A percentile compares a stretch with the other conserved stretches of the same genome.
phyloP scores from a whole-genome alignment of 2,329 filamentous ascomycete species.

The Ophiocordyceps camponoti-leonardi region DNA sequence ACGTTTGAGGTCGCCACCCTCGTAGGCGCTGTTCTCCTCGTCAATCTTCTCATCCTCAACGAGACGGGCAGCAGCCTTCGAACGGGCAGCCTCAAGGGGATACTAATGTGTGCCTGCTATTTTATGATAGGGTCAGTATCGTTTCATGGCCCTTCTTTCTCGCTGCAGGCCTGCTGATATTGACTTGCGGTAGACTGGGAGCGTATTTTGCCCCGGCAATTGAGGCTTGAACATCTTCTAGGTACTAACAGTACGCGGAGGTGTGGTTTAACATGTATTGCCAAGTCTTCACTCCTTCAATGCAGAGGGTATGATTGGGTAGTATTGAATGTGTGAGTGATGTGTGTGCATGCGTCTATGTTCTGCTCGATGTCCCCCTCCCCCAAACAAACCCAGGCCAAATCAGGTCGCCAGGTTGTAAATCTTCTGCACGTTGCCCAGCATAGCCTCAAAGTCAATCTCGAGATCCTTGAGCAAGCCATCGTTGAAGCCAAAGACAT shows the following conservation, averaged over 20 bases:
- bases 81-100: constrained; percentile 32
- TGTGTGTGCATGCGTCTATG: neutral
- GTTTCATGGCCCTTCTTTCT: neutral
- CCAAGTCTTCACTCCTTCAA: too few species aligned
- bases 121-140: constrained; percentile 26
- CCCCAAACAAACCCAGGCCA: neutral
- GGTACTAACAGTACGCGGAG: too few species aligned
- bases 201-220: neutral
- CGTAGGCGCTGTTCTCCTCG: constrained; percentile 52
- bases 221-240: neutral
- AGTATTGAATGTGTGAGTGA: neutral
- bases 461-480: constrained; percentile 49
- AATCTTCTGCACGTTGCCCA: constrained; percentile 45
- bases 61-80: constrained; percentile 50
- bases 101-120: constrained; percentile 34
- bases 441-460: constrained; percentile 39
- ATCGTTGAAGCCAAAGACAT: constrained; percentile 55
- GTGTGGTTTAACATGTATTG: too few species aligned
- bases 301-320: too few species aligned
- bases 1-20: constrained; percentile 60
- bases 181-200: neutral
- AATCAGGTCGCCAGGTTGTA: constrained; percentile 31
- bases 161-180: neutral
- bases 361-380: neutral
- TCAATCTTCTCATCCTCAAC: constrained; percentile 60